Evolutionary conservation across 208 protist genomes (phyloP).

Genomic region (Crithidia acanthocephali): DNA sequence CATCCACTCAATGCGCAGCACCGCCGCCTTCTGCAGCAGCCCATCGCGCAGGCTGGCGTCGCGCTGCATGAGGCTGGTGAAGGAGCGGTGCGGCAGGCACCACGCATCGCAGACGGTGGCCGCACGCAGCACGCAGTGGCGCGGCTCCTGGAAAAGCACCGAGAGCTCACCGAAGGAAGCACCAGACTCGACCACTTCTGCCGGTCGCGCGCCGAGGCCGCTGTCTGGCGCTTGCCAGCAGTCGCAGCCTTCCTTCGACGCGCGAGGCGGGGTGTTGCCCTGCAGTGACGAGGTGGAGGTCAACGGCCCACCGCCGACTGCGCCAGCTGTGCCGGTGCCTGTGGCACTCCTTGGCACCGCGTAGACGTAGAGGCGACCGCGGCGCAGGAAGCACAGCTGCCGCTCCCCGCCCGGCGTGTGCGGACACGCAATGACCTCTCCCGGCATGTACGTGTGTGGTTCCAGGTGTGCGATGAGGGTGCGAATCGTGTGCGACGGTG

Average conservation of each 20-base stretch:
- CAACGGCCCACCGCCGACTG: not conserved
- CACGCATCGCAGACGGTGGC: constrained; percentile 82
- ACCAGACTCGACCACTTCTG: constrained; percentile 53
- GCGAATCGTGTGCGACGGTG: constrained; percentile 69
- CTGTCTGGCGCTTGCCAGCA: constrained; percentile 12
- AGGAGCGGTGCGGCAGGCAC: constrained; percentile 72
- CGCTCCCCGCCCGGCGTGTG: constrained; percentile 47
- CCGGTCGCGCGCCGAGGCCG: not conserved
- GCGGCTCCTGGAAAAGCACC: constrained; percentile 84
- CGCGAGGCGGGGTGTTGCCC: not conserved
- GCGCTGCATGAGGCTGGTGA: constrained; percentile 62
- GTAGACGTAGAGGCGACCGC: constrained; percentile 65
- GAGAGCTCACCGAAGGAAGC: constrained; percentile 87
- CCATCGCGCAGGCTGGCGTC: constrained; percentile 68
- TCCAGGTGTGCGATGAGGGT: constrained; percentile 70
- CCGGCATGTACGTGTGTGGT: constrained; percentile 73
- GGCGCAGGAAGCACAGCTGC: constrained; percentile 83
- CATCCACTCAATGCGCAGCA: constrained; percentile 84
- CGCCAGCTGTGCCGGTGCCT: not conserved
- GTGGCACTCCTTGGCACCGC: constrained; percentile 27
- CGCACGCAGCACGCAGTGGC: constrained; percentile 66
- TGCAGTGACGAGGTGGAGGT: not conserved
- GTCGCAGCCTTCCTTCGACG: constrained; percentile 11
- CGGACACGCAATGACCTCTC: constrained; percentile 78
- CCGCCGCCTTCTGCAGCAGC: constrained; percentile 77